Base-by-base conservation (phyloP, 139 green algal genomes). In the Protoeuglena noctilucae region DNA sequence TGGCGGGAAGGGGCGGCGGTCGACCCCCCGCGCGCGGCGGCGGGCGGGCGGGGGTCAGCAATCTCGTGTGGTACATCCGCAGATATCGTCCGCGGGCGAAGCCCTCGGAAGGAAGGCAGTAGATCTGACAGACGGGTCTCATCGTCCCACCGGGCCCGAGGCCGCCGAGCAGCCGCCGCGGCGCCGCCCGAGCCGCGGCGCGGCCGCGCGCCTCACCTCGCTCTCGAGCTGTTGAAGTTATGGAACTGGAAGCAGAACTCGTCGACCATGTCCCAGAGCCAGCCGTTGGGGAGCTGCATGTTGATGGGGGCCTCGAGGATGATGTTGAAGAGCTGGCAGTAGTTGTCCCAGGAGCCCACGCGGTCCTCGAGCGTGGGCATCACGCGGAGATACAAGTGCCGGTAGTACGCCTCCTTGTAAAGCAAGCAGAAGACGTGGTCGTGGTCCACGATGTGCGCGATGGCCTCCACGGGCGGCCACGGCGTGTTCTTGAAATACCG, bases 241-340 rank as follows among this genome's bases (percentile, higher is more conserved):
- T 97, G 89, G 62, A 92, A 92, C 76, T 99, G 92, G 71, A 98
- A 99, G 19, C 96, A 74, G 73, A 95, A 98, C 73, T 99, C 92
- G 57, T 99, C 92, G 26, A 99, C 66, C 88, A 98, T 98, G 70
- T 96, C 86, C 85, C 86, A 99, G 52, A 99, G 74, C 92, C 92
- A 99, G 29, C 67, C 61, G 70, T 93, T 95, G 40, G 90, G 90
- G 58, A 98, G 74, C 78, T 89, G 73, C 87, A 99, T 96, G 73
- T 96, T 99, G 28, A 97, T 76, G 48, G 93, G 93, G 54, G 68
- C 73, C 51, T 84, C 69, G 57, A 96, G 68, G 54, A 96, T 82
- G 47, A 96, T 69, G 27, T 77, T 74, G 55, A 94, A 94, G 18
- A 94, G 71, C 45, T 84, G 69, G 58, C 72, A 78, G 63, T 94